Evolutionary conservation across 2,329 filamentous ascomycete genomes (phyloP).

Genomic region (Fusarium sp.): DNA sequence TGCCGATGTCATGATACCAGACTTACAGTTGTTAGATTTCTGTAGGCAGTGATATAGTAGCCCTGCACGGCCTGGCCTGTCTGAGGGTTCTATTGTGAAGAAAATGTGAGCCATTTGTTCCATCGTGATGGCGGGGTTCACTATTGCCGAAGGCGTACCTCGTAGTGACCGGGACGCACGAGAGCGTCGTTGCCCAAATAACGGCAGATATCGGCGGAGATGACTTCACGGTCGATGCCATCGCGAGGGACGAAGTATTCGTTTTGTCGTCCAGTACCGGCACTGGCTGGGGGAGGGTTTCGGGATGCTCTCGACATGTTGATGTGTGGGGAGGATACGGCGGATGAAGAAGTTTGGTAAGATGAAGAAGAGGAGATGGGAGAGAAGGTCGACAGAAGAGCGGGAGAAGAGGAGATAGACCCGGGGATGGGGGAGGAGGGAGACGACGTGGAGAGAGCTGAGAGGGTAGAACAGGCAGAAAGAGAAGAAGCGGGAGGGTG

Average conservation of each 20-base stretch:
- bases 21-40: constrained; percentile 80
- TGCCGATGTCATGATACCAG: background rate
- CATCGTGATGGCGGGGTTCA: constrained; percentile 8
- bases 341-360: constrained; percentile 32
- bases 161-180: constrained; percentile 78
- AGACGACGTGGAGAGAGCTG: constrained; percentile 37
- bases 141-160: constrained; percentile 61
- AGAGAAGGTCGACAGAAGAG: constrained; percentile 29
- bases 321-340: constrained; percentile 35
- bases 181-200: constrained; percentile 86
- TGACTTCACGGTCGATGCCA: constrained; percentile 85
- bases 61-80: constrained; percentile 72
- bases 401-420: constrained; percentile 38
- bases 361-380: constrained; percentile 37
- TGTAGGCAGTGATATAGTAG: constrained; percentile 82
- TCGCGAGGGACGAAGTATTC: constrained; percentile 85
- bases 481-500: constrained; percentile 40
- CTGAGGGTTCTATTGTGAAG: constrained; percentile 59
- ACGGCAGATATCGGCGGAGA: constrained; percentile 85
- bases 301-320: constrained; percentile 56
- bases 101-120: constrained; percentile 43
- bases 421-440: constrained; percentile 34
- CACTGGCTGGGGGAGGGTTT: constrained; percentile 51
- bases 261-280: constrained; percentile 68
- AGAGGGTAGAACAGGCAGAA: constrained; percentile 40